phyloP scores from a whole-genome alignment of 768 basidiomycete species.

The Suillus ampliporus region DNA sequence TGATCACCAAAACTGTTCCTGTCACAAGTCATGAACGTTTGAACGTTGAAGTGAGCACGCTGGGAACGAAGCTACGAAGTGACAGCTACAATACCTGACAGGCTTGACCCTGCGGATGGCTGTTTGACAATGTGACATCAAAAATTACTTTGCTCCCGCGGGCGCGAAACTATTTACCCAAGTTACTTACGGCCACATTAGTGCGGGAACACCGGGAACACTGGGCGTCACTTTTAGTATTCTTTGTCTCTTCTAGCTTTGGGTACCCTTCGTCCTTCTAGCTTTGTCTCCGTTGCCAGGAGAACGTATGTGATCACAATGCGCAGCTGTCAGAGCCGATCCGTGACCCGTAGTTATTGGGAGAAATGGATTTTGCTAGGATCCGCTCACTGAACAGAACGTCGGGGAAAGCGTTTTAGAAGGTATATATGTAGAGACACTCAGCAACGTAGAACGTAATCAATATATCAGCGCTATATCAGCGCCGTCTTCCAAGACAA shows the following conservation, averaged over 20 bases:
- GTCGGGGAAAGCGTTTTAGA: conserved; percentile 2
- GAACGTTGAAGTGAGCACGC: background rate
- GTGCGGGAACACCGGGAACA: conserved; percentile 15
- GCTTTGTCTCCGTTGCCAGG: conserved; percentile 33
- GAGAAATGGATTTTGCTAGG: conserved; percentile 8
- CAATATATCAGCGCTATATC: conserved; percentile 17
- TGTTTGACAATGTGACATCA: conserved; percentile 3
- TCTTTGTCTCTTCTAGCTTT: conserved; percentile 20
- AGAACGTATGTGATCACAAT: conserved; percentile 16
- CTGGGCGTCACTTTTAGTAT: conserved; percentile 18
- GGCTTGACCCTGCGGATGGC: background rate
- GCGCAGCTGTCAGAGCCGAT: conserved; percentile 7
- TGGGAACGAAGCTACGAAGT: background rate
- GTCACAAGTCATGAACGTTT: background rate
- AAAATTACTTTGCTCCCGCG: conserved; percentile 2
- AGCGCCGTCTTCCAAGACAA: conserved; percentile 5
- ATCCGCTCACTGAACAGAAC: conserved; percentile 4
- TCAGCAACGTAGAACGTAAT: conserved; percentile 17
- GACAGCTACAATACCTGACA: background rate
- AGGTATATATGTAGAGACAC: background rate
- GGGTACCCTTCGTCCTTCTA: conserved; percentile 19
- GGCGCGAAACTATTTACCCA: conserved; percentile 8
- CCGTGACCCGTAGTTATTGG: background rate
- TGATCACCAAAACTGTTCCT: conserved; percentile 1
- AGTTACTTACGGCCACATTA: background rate